Evolutionary conservation across 257 asterid species (phyloP).

Genomic region (Galeopsis tetrahit): DNA sequence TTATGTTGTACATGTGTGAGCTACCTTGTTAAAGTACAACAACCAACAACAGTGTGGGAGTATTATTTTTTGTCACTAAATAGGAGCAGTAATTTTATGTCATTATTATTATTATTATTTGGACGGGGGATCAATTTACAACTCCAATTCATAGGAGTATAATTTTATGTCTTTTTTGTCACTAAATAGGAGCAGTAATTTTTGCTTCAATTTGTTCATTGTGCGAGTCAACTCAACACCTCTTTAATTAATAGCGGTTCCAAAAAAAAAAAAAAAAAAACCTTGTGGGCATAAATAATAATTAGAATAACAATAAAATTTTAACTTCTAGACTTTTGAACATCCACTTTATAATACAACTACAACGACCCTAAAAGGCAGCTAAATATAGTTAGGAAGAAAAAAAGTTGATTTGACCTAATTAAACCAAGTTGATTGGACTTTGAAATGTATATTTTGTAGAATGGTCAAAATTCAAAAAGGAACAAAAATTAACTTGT

Average conservation of each 20-base stretch:
- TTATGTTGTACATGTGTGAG: not conserved
- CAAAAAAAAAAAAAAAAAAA: no score
- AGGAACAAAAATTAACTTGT: not conserved
- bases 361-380: not conserved
- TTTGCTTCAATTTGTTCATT: no score
- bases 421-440: conserved; percentile 8
- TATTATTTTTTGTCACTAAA: no score
- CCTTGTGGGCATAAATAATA: not conserved
- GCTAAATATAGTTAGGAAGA: not conserved
- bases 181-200: no score
- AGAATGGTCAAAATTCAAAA: conserved; percentile 24
- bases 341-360: not conserved
- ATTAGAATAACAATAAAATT: not conserved
- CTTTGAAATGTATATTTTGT: not conserved
- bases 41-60: no score
- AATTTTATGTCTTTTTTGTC: no score
- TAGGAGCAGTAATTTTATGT: no score
- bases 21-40: not conserved
- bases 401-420: conserved; percentile 1
- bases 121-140: no score
- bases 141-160: no score
- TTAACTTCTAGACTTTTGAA: not conserved
- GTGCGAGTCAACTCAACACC: no score
- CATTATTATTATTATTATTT: no score
- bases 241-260: no score